Base-by-base conservation (phyloP, 345 rosid genomes). In the Adansonia digitata region DNA sequence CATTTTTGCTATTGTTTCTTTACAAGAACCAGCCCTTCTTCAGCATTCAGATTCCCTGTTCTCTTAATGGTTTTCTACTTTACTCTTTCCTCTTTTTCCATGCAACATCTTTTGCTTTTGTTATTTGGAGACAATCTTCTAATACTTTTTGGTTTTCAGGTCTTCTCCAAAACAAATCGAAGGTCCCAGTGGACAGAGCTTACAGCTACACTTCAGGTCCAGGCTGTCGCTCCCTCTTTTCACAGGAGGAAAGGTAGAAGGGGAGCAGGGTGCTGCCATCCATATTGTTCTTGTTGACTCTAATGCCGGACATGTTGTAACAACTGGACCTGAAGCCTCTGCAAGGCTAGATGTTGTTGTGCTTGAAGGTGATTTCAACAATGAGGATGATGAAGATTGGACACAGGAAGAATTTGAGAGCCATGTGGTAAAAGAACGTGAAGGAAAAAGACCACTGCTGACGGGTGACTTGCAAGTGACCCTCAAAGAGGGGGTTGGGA, bases 401-500 rank as follows among this genome's bases (percentile, higher is more conserved):
- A 85, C 90, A 27, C 96, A 79, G 62, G 99, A 95, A 72, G 94
- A 90, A 69, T 95, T 95, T 74, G 98, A 93, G 84, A 89, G 90
- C 82, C 97, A 95, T 85, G 88, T 89, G 4, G 98, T 95, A 0
- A 95, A 90, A 85, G 99, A 95, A 77, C 97, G 99, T 68, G 90
- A 90, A 60, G 99, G 99, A 39, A 95, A 93, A 85, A 90, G 99
- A 82, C 99, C 99, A 0, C 75, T 95, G 77, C 84, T 95, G 78
- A 83, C 86, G 17, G 99, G 99, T 43, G 99, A 95, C 1, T 75
- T 95, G 90, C 89, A 80, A 80, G 92, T 93, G 52, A 85, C 89
- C 45, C 97, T 95, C 73, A 95, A 95, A 83, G 99, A 95, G 84
- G 99, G 99, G 39, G 97, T 95, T 48, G 99, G 99, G 74, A 90